These are phyloP conservation scores for Podila minutissima DNA, from an alignment of 192 early-diverging fungal genomes.

Conservation along the genomic window DNA sequence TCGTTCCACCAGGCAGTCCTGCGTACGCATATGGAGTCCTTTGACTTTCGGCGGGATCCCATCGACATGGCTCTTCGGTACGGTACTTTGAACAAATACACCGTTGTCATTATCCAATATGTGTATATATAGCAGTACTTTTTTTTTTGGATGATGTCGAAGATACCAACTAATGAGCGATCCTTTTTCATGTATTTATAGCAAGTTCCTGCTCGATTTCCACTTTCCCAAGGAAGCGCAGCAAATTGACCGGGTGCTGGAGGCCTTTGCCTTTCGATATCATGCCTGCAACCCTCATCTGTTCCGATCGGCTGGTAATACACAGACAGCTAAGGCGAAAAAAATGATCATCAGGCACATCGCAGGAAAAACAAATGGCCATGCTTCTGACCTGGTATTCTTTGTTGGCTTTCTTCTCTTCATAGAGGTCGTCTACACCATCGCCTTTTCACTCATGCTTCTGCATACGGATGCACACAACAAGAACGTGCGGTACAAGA, in stretches of 20 bases:
- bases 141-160: constrained; percentile 1
- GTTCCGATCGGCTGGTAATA: constrained; percentile 59
- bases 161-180: neutral
- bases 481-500: constrained; percentile 80
- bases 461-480: constrained; percentile 92
- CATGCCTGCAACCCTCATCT: constrained; percentile 73
- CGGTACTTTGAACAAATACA: neutral
- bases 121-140: neutral
- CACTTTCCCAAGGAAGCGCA: constrained; percentile 83
- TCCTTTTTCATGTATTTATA: constrained; percentile 23
- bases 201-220: constrained; percentile 77
- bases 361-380: neutral
- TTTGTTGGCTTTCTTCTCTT: constrained; percentile 3
- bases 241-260: constrained; percentile 85
- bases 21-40: constrained; percentile 65
- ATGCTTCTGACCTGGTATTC: neutral
- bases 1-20: constrained; percentile 66
- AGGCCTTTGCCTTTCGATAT: constrained; percentile 78
- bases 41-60: constrained; percentile 70
- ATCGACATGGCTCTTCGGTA: constrained; percentile 73
- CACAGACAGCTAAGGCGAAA: neutral
- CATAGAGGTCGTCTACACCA: constrained; percentile 75
- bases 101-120: too few species aligned
- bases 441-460: constrained; percentile 84
- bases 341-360: neutral